phyloP scores from a whole-genome alignment of 495 filamentous ascomycete species.

The Penicillium waksmanii region DNA sequence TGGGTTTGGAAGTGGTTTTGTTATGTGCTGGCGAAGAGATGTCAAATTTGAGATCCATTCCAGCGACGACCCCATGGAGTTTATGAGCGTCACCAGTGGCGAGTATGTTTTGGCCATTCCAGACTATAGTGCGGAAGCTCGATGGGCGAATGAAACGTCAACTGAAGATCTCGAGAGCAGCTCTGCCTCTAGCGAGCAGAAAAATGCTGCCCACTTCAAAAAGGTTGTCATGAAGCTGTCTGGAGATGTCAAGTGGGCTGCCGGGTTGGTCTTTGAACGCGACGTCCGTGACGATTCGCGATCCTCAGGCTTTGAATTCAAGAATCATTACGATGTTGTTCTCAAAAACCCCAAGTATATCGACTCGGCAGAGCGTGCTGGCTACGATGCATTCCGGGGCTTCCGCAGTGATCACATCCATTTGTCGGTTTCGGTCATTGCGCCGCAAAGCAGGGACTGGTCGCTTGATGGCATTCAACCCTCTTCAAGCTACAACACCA shows the following conservation, averaged over 20 bases:
- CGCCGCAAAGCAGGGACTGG: conserved; percentile 79
- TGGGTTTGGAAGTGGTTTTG: conserved; percentile 88
- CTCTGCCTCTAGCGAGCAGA: conserved; percentile 65
- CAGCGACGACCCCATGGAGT: conserved; percentile 82
- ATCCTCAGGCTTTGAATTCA: conserved; percentile 73
- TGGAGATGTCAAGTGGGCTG: conserved; percentile 87
- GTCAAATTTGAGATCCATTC: conserved; percentile 83
- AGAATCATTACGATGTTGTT: conserved; percentile 88
- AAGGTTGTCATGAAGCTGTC: conserved; percentile 99
- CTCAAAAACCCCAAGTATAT: conserved; percentile 78
- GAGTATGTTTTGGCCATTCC: conserved; percentile 94
- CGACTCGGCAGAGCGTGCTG: conserved; percentile 51
- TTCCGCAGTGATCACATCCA: conserved; percentile 97
- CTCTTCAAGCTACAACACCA: conserved; percentile 89
- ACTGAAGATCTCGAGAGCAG: conserved; percentile 65
- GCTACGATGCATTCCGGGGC: conserved; percentile 89
- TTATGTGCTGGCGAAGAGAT: conserved; percentile 97
- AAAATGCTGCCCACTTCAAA: conserved; percentile 81
- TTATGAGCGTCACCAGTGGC: conserved; percentile 93
- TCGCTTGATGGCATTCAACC: conserved; percentile 68
- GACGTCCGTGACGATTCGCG: conserved; percentile 66
- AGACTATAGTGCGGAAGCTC: conserved; percentile 87
- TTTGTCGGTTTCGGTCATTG: conserved; percentile 84
- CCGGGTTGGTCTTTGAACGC: conserved; percentile 89
- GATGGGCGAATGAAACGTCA: conserved; percentile 60